Base-by-base conservation (phyloP, 108 stramenopile genomes). In the Chaetoceros muelleri region DNA sequence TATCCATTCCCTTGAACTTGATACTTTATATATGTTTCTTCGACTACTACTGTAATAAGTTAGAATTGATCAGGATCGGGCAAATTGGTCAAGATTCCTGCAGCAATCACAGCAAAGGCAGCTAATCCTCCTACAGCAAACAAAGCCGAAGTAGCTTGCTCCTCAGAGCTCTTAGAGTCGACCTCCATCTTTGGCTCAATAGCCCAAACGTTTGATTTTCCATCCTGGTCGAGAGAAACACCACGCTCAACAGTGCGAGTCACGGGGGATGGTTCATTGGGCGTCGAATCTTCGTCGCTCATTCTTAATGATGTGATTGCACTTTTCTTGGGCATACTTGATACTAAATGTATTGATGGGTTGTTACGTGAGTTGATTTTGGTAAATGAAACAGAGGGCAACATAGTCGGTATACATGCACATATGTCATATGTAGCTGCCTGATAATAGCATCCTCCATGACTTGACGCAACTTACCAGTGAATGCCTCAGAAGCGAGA, bases 181-280 rank as follows among this genome's bases (percentile, higher is more conserved):
- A 95, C 81, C 72, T 92, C 82, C 85, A 96, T 88, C 75, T 93
- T 96, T 44, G 96, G 96, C 69, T 96, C 96, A 62, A 96, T 92
- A 25, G 96, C 94, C 96, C 96, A 96, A 1, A 96, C 91, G 62
- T 96, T 96, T 19, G 86, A 89, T 67, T 96, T 96, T 58, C 96
- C 94, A 50, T 92, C 91, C 70, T 92, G 89, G 55, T 93, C 90
- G 52, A 92, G 70, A 0, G 81, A 83, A 2, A 94, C 91, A 46
- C 91, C 91, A 50, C 91, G 82, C 59, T 93, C 91, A 5, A 65
- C 53, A 29, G 53, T 48, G 30, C 31, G 52, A 31, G 55, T 26
- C 28, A 13, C 34, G 5, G 34, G 34, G 5, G 34, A 5, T 10
- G 34, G 34, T 13, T 5, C 34, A 40, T 5, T 10, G 8, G 5